Evolutionary conservation across 2,329 filamentous ascomycete species (phyloP).

Genomic region (Rhytidhysteron rufulum): DNA sequence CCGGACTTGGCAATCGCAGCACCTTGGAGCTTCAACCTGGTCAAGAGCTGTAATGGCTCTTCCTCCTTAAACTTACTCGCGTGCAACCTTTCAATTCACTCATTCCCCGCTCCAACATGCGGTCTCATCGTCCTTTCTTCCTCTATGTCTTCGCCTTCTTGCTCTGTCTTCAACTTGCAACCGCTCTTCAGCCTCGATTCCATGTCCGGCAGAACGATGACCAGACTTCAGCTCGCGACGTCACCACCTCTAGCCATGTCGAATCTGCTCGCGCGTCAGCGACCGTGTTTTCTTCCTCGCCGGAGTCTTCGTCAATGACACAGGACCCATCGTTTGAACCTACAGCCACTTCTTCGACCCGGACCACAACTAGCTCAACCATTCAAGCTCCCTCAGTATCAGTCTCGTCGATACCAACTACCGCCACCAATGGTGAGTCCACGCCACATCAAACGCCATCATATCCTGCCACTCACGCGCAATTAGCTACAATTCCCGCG

Average conservation of each 20-base stretch:
- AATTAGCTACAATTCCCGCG: background rate
- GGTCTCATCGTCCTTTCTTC: constrained; percentile 20
- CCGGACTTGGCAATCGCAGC: background rate
- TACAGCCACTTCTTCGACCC: constrained; percentile 10
- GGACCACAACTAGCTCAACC: constrained; percentile 9
- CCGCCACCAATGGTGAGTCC: constrained; percentile 18
- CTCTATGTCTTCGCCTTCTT: constrained; percentile 22
- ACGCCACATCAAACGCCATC: background rate
- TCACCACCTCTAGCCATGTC: constrained; percentile 9
- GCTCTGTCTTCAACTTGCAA: constrained; percentile 21
- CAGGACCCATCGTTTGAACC: constrained; percentile 7
- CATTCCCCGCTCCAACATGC: constrained; percentile 20
- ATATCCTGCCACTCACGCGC: background rate
- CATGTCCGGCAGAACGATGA: constrained; percentile 26
- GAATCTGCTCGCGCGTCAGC: constrained; percentile 15
- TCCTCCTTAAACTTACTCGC: too few species aligned
- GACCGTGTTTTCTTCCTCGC: constrained; percentile 9
- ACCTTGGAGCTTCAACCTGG: background rate
- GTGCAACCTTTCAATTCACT: constrained; percentile 18
- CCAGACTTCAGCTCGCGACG: constrained; percentile 11
- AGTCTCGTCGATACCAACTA: constrained; percentile 14
- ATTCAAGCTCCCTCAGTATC: constrained; percentile 16
- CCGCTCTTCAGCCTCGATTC: constrained; percentile 19
- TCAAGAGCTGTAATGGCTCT: too few species aligned
- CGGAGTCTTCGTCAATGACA: constrained; percentile 8